Conservation (phyloP, 208 protist genomes). For the Leishmania braziliensis region DNA sequence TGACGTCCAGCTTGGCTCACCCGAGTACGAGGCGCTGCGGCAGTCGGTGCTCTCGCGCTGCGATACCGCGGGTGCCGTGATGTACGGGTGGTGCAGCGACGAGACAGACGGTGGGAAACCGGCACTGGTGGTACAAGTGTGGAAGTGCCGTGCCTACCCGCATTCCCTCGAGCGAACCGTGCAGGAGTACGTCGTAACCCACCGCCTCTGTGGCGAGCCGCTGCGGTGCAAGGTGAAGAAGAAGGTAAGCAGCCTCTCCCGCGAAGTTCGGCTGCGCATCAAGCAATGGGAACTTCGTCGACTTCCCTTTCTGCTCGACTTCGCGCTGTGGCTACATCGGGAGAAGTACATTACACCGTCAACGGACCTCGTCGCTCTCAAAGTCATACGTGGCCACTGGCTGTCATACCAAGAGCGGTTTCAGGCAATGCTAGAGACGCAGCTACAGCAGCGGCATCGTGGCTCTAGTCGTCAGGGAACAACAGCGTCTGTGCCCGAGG, state of each 20-base stretch:
- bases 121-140: constrained; percentile 64
- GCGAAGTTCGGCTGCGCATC: constrained; percentile 41
- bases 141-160: constrained; percentile 65
- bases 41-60: constrained; percentile 37
- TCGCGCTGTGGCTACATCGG: constrained; percentile 70
- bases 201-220: constrained; percentile 47
- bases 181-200: constrained; percentile 77
- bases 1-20: constrained; percentile 34
- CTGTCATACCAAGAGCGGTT: constrained; percentile 60
- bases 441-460: constrained; percentile 18
- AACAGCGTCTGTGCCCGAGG: neutral
- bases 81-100: constrained; percentile 53
- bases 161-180: constrained; percentile 66
- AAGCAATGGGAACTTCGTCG: constrained; percentile 64
- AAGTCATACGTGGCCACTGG: constrained; percentile 60
- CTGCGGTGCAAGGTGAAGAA: constrained; percentile 56
- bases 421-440: constrained; percentile 9
- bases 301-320: constrained; percentile 49
- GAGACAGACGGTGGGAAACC: neutral
- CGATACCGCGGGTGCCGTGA: constrained; percentile 66
- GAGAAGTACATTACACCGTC: constrained; percentile 60
- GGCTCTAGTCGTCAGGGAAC: neutral
- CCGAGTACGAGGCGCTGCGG: constrained; percentile 45
- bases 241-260: constrained; percentile 55
- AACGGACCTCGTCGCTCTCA: constrained; percentile 42